phyloP scores from a whole-genome alignment of 768 basidiomycete genomes.

The Leucocoprinus sp. region DNA sequence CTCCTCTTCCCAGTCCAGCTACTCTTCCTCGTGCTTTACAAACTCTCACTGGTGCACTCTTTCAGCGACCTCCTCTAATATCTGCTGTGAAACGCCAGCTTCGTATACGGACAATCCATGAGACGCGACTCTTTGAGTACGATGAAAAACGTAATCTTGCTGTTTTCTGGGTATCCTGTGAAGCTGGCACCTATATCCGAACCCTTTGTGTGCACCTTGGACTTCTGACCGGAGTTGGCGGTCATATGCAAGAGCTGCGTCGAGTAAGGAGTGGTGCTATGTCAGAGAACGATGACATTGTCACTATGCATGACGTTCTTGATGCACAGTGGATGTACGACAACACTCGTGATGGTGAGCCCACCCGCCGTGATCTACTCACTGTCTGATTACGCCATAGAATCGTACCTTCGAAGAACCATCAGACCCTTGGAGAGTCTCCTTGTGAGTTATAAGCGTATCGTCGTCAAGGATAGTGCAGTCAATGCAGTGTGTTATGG shows the following conservation, averaged over 20 bases:
- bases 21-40: conserved; percentile 90
- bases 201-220: conserved; percentile 98
- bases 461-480: conserved; percentile 98
- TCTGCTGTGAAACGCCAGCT: conserved; percentile 98
- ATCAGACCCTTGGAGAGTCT: conserved; percentile 93
- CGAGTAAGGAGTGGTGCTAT: conserved; percentile 92
- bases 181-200: conserved; percentile 94
- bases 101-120: conserved; percentile 94
- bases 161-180: conserved; percentile 98
- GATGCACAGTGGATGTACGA: conserved; percentile 99
- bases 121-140: conserved; percentile 92
- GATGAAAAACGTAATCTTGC: conserved; percentile 95
- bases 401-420: conserved; percentile 92
- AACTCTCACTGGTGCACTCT: conserved; percentile 94
- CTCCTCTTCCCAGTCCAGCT: conserved; percentile 69
- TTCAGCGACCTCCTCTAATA: conserved; percentile 97
- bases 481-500: conserved; percentile 99
- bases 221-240: conserved; percentile 89
- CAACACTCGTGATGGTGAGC: conserved; percentile 88
- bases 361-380: conserved; percentile 1
- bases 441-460: conserved; percentile 93
- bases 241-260: conserved; percentile 99
- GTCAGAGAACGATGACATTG: conserved; percentile 96
- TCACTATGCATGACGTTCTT: conserved; percentile 99
- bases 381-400: conserved; percentile 31